A percentile compares a stretch with the other conserved stretches of the same genome.
Conservation (phyloP, 1,139 yeast genomes). For the Pneumocystis sp. region DNA sequence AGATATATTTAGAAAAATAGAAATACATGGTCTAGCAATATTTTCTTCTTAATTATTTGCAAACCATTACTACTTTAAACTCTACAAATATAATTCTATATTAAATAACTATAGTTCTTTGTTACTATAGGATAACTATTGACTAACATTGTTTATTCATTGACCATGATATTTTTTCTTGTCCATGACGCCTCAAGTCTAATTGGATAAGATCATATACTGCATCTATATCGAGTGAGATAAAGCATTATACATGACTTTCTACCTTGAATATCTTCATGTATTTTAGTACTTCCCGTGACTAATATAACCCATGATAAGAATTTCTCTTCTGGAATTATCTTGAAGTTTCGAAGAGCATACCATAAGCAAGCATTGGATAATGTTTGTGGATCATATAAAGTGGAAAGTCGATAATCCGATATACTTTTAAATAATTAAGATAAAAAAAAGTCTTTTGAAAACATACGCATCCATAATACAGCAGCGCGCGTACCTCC, state of each 20-base stretch:
- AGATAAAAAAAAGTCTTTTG: neutral
- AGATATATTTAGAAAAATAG: neutral
- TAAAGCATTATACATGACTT: neutral
- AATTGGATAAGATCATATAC: neutral
- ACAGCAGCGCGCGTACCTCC: neutral
- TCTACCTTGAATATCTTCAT: neutral
- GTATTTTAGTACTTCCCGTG: neutral
- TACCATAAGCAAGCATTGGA: neutral
- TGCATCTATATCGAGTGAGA: neutral
- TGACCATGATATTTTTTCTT: neutral
- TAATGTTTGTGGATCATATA: neutral
- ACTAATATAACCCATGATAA: neutral
- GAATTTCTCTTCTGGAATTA: neutral
- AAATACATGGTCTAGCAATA: neutral
- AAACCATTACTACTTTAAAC: neutral
- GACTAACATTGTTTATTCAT: neutral
- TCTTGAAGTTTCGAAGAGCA: neutral
- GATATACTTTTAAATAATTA: neutral
- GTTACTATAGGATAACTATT: neutral
- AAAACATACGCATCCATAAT: slow-evolving; percentile 1
- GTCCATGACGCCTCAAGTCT: neutral
- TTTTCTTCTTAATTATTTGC: neutral
- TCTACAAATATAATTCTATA: neutral
- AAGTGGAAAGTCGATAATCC: neutral
- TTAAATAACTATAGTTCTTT: neutral